Base-by-base conservation (phyloP, 2,329 filamentous ascomycete genomes). In the Ceratocystis huliohia region DNA sequence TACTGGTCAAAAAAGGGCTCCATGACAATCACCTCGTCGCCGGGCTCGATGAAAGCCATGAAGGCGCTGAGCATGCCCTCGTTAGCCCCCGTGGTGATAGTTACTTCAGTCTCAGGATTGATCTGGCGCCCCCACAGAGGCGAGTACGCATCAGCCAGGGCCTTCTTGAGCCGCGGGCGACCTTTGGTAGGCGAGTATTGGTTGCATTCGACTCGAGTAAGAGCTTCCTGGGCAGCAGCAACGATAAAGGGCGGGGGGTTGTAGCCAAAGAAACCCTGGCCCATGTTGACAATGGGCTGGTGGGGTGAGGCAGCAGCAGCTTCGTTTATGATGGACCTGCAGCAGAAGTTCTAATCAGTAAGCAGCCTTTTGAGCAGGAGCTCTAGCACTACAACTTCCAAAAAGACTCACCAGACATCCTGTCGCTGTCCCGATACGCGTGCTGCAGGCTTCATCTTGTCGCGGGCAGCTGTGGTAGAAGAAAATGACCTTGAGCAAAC, bases 1-100 rank as follows among this genome's bases (percentile, higher is more conserved):
- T 97, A 96, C 86, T 99, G 94, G 77, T 99, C 94, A 74, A 97
- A 99, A 78, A 96, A 99, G 10, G 94, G 94, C 78, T 99, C 94
- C 74, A 99, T 96, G 66, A 99, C 84, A 70, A 99, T 96, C 70
- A 96, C 94, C 76, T 99, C 94, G 73, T 99, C 94, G 13, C 91
- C 94, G 0, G 84, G 83, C 76, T 99, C 94, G 67, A 99, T 86
- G 72, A 99, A 99, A 2, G 84, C 94, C 94, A 99, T 97, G 74
- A 99, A 97, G 0, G 92, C 94, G 74, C 89, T 93, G 70, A 99
- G 81, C 91, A 97, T 97, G 65, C 82, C 88, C 77, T 95, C 89
- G 72, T 95, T 95, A 50, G 90, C 89, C 56, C 89, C 89, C 0
- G 93, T 97, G 3, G 94, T 97, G 74, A 99, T 91, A 25, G 91